Evolutionary conservation across 1,139 yeast genomes (phyloP).

Genomic region (Kurtzmaniella quercitrusa): DNA sequence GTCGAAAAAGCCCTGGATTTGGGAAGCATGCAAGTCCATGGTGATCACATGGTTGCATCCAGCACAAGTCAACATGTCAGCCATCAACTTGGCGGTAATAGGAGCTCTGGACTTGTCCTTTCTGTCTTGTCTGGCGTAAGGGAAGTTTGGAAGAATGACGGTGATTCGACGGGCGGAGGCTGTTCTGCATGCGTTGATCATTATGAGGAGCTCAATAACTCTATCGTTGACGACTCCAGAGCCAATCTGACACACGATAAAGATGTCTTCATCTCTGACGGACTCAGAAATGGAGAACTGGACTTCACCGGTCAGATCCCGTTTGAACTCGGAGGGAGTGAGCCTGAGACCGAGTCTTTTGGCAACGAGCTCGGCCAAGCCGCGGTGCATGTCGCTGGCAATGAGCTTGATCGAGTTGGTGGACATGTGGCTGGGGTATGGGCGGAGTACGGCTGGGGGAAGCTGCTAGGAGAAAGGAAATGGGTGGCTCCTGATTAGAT

Average conservation of each 20-base stretch:
- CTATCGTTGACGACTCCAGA: slow-evolving; percentile 69
- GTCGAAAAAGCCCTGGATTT: slow-evolving; percentile 77
- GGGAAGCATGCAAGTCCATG: slow-evolving; percentile 81
- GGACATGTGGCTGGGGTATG: slow-evolving; percentile 40
- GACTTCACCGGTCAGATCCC: slow-evolving; percentile 70
- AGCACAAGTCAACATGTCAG: slow-evolving; percentile 71
- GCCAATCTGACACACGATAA: slow-evolving; percentile 63
- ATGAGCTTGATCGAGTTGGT: slow-evolving; percentile 82
- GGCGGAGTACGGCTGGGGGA: neutral
- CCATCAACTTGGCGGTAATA: slow-evolving; percentile 73
- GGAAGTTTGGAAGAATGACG: slow-evolving; percentile 76
- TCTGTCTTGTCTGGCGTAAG: slow-evolving; percentile 80
- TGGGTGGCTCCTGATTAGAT: neutral
- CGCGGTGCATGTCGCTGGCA: slow-evolving; percentile 92
- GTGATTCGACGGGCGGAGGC: slow-evolving; percentile 80
- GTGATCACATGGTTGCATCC: slow-evolving; percentile 82
- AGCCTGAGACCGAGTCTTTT: slow-evolving; percentile 56
- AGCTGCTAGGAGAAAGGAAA: neutral
- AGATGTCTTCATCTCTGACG: slow-evolving; percentile 75
- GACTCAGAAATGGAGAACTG: slow-evolving; percentile 72
- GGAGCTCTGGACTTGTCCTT: slow-evolving; percentile 82
- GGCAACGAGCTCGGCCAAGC: slow-evolving; percentile 73
- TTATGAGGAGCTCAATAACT: slow-evolving; percentile 64
- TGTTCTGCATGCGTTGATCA: slow-evolving; percentile 72
- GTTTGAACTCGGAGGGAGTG: slow-evolving; percentile 62